phyloP scores from a whole-genome alignment of 2,329 filamentous ascomycete genomes.

The Colletotrichum simmondsii region DNA sequence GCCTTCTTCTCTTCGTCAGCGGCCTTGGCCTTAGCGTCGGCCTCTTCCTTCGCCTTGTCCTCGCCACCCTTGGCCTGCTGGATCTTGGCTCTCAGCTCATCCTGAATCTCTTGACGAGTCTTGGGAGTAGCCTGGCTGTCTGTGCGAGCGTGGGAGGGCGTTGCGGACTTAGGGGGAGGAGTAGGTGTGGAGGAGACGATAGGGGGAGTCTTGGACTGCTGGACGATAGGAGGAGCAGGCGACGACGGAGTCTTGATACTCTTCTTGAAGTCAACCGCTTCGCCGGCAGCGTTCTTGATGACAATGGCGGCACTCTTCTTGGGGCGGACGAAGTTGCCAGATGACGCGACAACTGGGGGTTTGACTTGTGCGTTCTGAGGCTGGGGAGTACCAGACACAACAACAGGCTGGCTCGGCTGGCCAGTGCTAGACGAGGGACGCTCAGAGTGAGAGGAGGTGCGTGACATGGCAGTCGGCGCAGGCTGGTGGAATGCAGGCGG shows the following conservation, averaged over 20 bases:
- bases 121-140: constrained; percentile 77
- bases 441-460: constrained; percentile 83
- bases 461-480: constrained; percentile 76
- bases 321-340: constrained; percentile 60
- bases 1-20: constrained; percentile 49
- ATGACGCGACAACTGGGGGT: constrained; percentile 51
- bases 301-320: constrained; percentile 80
- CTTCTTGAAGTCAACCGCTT: constrained; percentile 75
- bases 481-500: constrained; percentile 50
- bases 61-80: constrained; percentile 63
- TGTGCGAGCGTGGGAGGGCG: constrained; percentile 74
- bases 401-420: constrained; percentile 68
- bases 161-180: constrained; percentile 81
- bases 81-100: constrained; percentile 85
- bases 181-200: constrained; percentile 81
- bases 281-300: constrained; percentile 87
- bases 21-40: constrained; percentile 50
- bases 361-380: constrained; percentile 71
- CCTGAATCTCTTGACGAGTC: constrained; percentile 82
- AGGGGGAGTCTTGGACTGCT: constrained; percentile 72
- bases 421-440: constrained; percentile 72
- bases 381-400: constrained; percentile 69
- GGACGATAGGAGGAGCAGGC: constrained; percentile 61
- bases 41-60: constrained; percentile 45
- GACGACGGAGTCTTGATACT: constrained; percentile 68